phyloP scores from a whole-genome alignment of 179 eudicot species.

The Sideroxylon spinosum region DNA sequence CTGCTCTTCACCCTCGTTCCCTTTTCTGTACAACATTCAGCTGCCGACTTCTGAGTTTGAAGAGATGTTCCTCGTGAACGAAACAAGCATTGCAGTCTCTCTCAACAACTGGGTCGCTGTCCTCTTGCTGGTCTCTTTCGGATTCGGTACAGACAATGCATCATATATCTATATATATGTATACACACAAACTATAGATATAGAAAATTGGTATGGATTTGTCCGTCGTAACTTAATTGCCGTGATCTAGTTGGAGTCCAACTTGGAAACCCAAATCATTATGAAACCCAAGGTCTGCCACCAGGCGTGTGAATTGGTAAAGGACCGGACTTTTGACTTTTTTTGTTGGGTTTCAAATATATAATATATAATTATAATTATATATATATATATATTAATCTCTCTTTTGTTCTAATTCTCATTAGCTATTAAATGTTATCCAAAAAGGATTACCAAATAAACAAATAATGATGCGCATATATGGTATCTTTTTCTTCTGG shows the following conservation, averaged over 20 bases:
- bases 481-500: no score
- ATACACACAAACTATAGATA: no score
- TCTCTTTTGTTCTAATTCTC: no score
- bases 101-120: slow-evolving; percentile 12
- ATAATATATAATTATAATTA: no score
- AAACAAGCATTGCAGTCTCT: slow-evolving; percentile 12
- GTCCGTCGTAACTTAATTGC: background rate
- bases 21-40: background rate
- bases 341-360: background rate
- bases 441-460: no score
- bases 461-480: no score
- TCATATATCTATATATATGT: background rate
- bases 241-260: background rate
- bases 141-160: background rate
- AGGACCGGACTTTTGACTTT: slow-evolving; percentile 10
- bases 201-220: no score
- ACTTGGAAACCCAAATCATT: background rate
- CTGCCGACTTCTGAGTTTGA: slow-evolving; percentile 3
- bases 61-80: slow-evolving; percentile 13
- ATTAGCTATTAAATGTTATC: no score
- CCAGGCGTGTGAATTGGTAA: slow-evolving; percentile 11
- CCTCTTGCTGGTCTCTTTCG: slow-evolving; percentile 16
- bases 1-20: slow-evolving; percentile 9
- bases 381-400: no score
- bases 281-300: background rate